Base-by-base conservation (phyloP, 2,329 filamentous ascomycete species). In the Dryadomyces sulphureus region DNA sequence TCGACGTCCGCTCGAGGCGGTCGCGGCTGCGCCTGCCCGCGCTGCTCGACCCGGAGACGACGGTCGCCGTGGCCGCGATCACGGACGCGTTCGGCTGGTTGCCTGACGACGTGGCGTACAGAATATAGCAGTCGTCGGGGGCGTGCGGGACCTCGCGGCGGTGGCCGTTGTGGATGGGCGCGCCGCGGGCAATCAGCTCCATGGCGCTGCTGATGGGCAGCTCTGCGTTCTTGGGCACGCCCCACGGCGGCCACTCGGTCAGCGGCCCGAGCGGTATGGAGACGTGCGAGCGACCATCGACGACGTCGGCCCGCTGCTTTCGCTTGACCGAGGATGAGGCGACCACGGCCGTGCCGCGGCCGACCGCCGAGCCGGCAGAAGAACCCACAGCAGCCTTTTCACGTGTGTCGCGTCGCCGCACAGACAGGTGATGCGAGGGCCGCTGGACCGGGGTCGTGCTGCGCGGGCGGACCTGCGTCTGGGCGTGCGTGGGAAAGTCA, bases 111-210 rank as follows among this genome's bases (percentile, higher is more conserved):
- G 62, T 65, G 2, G 70, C 75, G 55, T 73, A 79, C 1, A 79
- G 62, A 4, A 67, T 66, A 54, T 71, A 79, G 56, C 72, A 78
- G 49, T 70, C 59, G 14, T 77, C 69, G 0, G 71, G 63, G 1
- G 66, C 67, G 52, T 80, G 73, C 7, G 75, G 69, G 36, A 80
- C 67, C 4, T 66, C 55, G 35, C 65, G 64, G 54, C 67, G 70
- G 56, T 73, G 67, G 19, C 77, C 77, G 47, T 66, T 72, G 57
- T 75, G 72, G 2, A 65, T 63, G 5, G 77, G 73, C 2, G 71
- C 75, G 6, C 77, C 77, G 7, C 68, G 64, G n/a, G 67, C 66
- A 50, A 81, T 73, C 48, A 78, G 64, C 42, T 75, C 68, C 61
- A 71, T 68, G 9, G 77, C 77, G 41, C 70, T 67, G 38, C 65